Percentiles rank a stretch among this genome's conserved stretches.
These are phyloP conservation scores for Alternaria gaisen DNA, from an alignment of 2,329 filamentous ascomycete genomes.

Conservation along the genomic window DNA sequence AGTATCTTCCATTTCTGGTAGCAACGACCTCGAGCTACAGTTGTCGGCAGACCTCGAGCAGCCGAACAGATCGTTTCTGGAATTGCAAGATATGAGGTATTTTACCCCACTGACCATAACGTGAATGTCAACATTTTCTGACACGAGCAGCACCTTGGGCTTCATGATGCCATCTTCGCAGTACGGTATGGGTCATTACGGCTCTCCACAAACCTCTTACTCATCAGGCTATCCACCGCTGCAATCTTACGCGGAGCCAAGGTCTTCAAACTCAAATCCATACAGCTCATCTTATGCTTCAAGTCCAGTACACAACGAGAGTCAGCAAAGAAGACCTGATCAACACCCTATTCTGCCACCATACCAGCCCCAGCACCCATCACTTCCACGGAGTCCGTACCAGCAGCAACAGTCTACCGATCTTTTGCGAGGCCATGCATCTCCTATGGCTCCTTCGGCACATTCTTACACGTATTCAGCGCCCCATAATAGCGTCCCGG, in stretches of 20 bases:
- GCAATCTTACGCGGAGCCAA: conserved; percentile 41
- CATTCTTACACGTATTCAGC: conserved; percentile 46
- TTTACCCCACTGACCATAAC: neutral
- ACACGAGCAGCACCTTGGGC: conserved; percentile 47
- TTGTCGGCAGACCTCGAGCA: conserved; percentile 33
- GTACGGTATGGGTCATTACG: conserved; percentile 50
- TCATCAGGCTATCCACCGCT: conserved; percentile 45
- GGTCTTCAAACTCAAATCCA: conserved; percentile 36
- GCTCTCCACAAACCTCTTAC: conserved; percentile 42
- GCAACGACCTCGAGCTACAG: conserved; percentile 30
- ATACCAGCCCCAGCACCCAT: conserved; percentile 39
- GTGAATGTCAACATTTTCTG: conserved; percentile 14
- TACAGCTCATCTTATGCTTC: conserved; percentile 43
- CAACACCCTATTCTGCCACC: conserved; percentile 42
- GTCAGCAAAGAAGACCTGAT: conserved; percentile 37
- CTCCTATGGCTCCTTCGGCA: conserved; percentile 36
- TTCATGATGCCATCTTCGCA: conserved; percentile 53
- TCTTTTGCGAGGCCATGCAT: conserved; percentile 40
- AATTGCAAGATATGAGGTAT: conserved; percentile 53
- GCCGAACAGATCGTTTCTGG: conserved; percentile 31
- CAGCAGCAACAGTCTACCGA: conserved; percentile 44
- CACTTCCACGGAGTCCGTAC: conserved; percentile 45
- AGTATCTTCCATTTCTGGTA: conserved; percentile 33
- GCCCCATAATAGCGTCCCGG: conserved; percentile 41
- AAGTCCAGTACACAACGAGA: conserved; percentile 36